These are phyloP conservation scores for Dothideomycetidae sp. DNA, from an alignment of 2,329 filamentous ascomycete species.

Conservation along the genomic window DNA sequence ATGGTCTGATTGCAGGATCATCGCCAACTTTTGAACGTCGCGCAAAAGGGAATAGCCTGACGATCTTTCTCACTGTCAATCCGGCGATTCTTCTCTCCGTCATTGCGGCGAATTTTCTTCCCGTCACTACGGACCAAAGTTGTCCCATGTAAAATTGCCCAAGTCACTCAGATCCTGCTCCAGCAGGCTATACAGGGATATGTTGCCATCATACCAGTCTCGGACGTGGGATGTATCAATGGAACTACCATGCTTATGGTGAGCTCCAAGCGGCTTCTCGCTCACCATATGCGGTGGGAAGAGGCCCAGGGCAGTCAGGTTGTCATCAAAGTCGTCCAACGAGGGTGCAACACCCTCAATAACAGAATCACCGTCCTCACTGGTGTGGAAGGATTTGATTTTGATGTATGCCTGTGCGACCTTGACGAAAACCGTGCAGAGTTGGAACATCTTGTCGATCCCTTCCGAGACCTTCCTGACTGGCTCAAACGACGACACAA, in stretches of 20 bases:
- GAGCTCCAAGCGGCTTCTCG: neutral
- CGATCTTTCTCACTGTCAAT: too few relatives aligned
- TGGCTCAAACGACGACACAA: conserved; percentile 13
- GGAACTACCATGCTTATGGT: neutral
- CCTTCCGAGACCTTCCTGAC: conserved; percentile 5
- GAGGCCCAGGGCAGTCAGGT: conserved; percentile 2
- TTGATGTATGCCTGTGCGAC: conserved; percentile 11
- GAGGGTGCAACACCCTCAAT: neutral
- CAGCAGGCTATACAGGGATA: neutral
- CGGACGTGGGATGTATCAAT: neutral
- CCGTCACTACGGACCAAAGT: conserved; percentile 34
- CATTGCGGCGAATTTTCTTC: too few relatives aligned
- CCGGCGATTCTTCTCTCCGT: too few relatives aligned
- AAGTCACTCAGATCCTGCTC: conserved; percentile 2
- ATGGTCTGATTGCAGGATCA: too few relatives aligned
- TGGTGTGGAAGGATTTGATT: neutral
- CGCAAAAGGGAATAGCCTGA: too few relatives aligned
- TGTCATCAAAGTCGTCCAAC: conserved; percentile 2
- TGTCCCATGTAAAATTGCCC: conserved; percentile 13
- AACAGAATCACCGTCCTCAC: neutral
- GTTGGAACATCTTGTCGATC: conserved; percentile 11
- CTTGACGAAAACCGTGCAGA: conserved; percentile 16
- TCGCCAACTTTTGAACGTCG: too few relatives aligned
- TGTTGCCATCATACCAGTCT: conserved; percentile 6
- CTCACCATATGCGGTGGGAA: neutral